Evolutionary conservation across 768 basidiomycete species (phyloP).

Genomic region (Leccinum imitatum): DNA sequence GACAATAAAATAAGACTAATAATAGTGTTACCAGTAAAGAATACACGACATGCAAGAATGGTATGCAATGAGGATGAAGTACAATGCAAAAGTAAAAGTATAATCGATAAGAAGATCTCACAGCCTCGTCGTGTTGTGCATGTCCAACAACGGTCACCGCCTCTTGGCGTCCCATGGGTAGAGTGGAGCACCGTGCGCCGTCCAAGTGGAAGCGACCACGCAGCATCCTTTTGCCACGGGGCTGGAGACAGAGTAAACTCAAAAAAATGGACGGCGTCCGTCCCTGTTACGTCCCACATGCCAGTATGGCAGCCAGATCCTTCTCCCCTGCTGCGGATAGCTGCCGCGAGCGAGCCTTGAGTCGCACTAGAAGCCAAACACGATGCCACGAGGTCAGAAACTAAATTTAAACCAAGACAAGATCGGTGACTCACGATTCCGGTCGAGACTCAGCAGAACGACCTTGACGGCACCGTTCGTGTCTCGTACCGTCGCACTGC

Average conservation of each 20-base stretch:
- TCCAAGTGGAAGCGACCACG: conserved; percentile 2
- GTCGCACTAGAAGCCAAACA: conserved; percentile 59
- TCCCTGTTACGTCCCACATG: conserved; percentile 29
- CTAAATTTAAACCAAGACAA: conserved; percentile 13
- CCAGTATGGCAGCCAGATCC: conserved; percentile 74
- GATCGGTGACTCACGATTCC: conserved; percentile 66
- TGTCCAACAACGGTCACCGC: conserved; percentile 8
- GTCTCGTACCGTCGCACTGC: conserved; percentile 33
- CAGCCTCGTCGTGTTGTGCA: conserved; percentile 6
- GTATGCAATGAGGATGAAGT: conserved; percentile 26
- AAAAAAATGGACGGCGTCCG: neutral
- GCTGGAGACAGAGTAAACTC: neutral
- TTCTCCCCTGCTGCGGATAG: conserved; percentile 84
- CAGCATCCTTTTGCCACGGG: neutral
- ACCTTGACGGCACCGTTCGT: conserved; percentile 67
- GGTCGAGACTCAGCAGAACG: conserved; percentile 85
- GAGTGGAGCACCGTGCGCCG: neutral
- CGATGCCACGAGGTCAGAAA: conserved; percentile 8
- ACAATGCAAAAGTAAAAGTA: conserved; percentile 20
- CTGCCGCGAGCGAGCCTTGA: conserved; percentile 87
- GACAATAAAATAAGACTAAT: neutral
- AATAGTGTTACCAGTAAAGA: neutral
- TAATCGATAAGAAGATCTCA: conserved; percentile 2
- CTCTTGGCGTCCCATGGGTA: conserved; percentile 32
- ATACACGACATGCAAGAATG: conserved; percentile 11